These are phyloP conservation scores for Leccinum uliginosum DNA, from an alignment of 768 basidiomycete species.

Conservation along the genomic window DNA sequence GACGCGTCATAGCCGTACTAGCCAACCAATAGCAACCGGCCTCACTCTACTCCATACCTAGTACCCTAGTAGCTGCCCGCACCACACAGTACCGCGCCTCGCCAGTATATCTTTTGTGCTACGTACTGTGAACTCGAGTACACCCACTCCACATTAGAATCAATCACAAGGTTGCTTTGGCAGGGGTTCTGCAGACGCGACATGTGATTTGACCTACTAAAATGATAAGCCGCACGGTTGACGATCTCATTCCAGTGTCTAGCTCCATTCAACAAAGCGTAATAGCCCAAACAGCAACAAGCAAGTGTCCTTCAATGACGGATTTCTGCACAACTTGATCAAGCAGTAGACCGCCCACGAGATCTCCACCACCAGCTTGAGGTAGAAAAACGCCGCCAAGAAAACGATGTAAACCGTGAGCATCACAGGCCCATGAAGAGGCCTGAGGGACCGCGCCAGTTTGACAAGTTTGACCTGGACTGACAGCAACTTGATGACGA, in stretches of 20 bases:
- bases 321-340: conserved; percentile 25
- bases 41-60: background rate
- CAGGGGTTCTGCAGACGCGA: background rate
- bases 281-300: conserved; percentile 20
- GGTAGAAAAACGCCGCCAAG: conserved; percentile 23
- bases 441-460: conserved; percentile 23
- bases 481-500: conserved; percentile 27
- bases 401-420: conserved; percentile 18
- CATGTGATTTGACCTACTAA: background rate
- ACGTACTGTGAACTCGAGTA: background rate
- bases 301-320: conserved; percentile 23
- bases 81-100: background rate
- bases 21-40: background rate
- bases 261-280: conserved; percentile 30
- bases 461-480: conserved; percentile 29
- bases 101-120: background rate
- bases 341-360: conserved; percentile 19
- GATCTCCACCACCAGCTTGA: conserved; percentile 25
- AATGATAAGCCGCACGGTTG: background rate
- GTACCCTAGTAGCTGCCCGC: background rate
- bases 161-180: background rate
- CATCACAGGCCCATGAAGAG: conserved; percentile 23
- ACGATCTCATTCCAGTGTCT: background rate
- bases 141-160: background rate
- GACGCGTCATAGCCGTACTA: background rate